Evolutionary conservation across 129 eudicot genomes (phyloP).

Genomic region (Flaveria linearis): DNA sequence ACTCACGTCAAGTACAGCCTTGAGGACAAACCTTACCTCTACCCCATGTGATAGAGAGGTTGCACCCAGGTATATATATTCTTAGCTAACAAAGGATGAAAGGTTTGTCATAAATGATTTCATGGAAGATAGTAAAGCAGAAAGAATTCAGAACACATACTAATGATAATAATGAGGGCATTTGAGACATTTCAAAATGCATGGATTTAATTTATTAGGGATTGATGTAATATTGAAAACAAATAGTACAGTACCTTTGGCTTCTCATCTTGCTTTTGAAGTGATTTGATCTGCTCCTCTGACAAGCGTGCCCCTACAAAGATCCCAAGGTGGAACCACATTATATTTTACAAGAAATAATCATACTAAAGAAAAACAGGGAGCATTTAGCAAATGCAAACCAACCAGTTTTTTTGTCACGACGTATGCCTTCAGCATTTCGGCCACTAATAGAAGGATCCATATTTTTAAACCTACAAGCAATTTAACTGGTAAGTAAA

Average conservation of each 20-base stretch:
- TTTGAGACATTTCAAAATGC: constrained; percentile 2
- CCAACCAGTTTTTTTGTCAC: constrained; percentile 72
- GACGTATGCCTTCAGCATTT: constrained; percentile 75
- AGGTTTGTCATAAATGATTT: constrained; percentile 15
- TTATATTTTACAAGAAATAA: constrained; percentile 7
- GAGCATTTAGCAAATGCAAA: neutral
- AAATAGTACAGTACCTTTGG: constrained; percentile 65
- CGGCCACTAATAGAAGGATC: constrained; percentile 88
- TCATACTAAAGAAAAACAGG: neutral
- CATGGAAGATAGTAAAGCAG: neutral
- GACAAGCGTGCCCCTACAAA: constrained; percentile 74
- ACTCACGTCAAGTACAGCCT: no score
- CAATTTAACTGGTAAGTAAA: constrained; percentile 14
- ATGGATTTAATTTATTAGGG: neutral
- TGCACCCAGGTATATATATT: no score
- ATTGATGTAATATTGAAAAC: constrained; percentile 13
- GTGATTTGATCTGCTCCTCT: constrained; percentile 67
- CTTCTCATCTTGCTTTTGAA: constrained; percentile 74
- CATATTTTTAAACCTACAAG: constrained; percentile 64
- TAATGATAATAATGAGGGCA: neutral
- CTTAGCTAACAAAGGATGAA: neutral
- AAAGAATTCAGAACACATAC: neutral
- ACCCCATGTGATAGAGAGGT: no score
- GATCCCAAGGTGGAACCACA: constrained; percentile 10
- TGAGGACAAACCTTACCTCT: no score